Base-by-base conservation (phyloP, 139 green algal genomes). In the Chara braunii region DNA sequence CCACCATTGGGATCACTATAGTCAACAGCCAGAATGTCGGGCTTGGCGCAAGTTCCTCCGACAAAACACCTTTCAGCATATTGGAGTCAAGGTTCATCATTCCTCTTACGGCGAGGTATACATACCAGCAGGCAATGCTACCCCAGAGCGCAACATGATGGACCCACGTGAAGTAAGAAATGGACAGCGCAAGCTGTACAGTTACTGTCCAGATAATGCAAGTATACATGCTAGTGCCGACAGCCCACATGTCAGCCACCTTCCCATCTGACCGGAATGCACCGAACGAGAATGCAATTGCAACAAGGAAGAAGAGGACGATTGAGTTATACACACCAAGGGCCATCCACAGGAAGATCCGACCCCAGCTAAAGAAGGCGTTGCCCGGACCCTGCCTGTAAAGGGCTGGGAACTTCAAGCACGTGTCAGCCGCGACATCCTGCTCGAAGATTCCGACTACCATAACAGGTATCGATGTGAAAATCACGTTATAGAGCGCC, bases 401-500 rank as follows among this genome's bases (percentile, higher is more conserved):
- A 18, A 73, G 26, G 0, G 51, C 30, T 5, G 64, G 64, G 22
- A 73, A 73, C 61, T 71, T 51, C 2, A 64, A 18, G 18, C 33
- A 24, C 11, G 18, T 50, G 3, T 61, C 59, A 18, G 33, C 65
- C 3, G 6, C 51, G 24, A 86, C 72, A 22, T 88, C 83, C 51
- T 86, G 75, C 48, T 88, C 83, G 2, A 88, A 56, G 26, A 86
- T 30, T 1, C 80, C 83, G 2, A 85, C n/a, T 8, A 43, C 75
- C 24, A 86, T 60, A 11, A 85, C 75, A 2, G 83, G 80, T 23
- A 85, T 36, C 4, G 63, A 70, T 8, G 78, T 85, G 63, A 86
- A 86, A 34, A 88, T 57, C 18, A 88, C 43, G 65, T 88, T 88
- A 63, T 82, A 88, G 14, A 70, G 37, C 1, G 71, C 65, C 18